phyloP scores from a whole-genome alignment of 805 yeast genomes.

The Diddensiella santjacobensis region DNA sequence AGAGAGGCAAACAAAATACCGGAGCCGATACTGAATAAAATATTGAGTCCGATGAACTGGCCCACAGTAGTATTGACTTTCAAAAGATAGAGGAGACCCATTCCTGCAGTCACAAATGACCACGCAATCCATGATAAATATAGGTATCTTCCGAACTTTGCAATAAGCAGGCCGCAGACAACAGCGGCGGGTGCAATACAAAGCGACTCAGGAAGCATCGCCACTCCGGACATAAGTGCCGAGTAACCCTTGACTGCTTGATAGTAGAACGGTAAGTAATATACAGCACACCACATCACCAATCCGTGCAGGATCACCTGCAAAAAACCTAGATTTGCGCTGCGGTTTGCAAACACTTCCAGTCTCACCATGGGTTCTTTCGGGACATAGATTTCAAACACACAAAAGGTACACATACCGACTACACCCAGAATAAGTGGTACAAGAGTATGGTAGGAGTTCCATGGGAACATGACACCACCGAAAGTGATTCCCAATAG shows the following conservation, averaged over 20 bases:
- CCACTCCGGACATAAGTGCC: conserved; percentile 39
- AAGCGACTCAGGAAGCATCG: conserved; percentile 43
- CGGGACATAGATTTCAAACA: conserved; percentile 37
- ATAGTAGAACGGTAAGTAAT: conserved; percentile 47
- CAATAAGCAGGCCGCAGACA: conserved; percentile 43
- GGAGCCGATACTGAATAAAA: conserved; percentile 45
- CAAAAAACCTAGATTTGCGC: conserved; percentile 30
- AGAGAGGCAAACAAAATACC: conserved; percentile 46
- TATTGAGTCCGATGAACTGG: conserved; percentile 42
- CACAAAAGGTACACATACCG: conserved; percentile 39
- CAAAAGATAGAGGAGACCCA: conserved; percentile 42
- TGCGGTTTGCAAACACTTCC: conserved; percentile 10
- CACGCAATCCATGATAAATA: conserved; percentile 39
- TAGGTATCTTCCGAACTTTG: conserved; percentile 41
- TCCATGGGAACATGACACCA: conserved; percentile 44
- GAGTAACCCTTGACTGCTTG: conserved; percentile 42
- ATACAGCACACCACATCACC: conserved; percentile 41
- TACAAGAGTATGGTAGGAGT: conserved; percentile 46
- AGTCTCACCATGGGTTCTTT: conserved; percentile 32
- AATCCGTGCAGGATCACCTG: conserved; percentile 46
- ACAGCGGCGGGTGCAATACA: conserved; percentile 41
- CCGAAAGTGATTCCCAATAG: conserved; percentile 55
- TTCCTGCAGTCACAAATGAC: conserved; percentile 40
- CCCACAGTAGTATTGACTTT: conserved; percentile 37
- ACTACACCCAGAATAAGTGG: conserved; percentile 43